Percentiles rank a stretch among this genome's conserved stretches.
Conservation (phyloP, 2,329 filamentous ascomycete genomes). For the Pseudogymnoascus sp. region DNA sequence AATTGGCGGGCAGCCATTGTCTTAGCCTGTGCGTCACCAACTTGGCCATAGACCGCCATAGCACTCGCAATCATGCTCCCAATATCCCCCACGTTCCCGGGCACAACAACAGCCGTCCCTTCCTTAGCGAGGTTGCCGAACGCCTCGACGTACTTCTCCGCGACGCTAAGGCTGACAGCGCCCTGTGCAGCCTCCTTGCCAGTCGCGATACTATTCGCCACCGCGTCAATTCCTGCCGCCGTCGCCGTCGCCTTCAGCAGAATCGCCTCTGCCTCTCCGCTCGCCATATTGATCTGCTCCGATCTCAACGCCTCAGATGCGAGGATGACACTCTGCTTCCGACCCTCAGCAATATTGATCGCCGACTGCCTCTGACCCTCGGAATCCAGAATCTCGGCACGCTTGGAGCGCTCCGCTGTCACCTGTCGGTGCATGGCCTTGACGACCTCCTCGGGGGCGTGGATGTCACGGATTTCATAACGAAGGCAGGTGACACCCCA, state of each 20-base stretch:
- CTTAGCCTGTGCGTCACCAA: slow-evolving; percentile 70
- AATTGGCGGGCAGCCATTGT: slow-evolving; percentile 48
- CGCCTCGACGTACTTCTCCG: slow-evolving; percentile 96
- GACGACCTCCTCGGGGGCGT: slow-evolving; percentile 86
- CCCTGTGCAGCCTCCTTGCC: slow-evolving; percentile 69
- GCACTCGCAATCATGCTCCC: slow-evolving; percentile 94
- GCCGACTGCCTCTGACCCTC: slow-evolving; percentile 95
- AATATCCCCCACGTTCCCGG: slow-evolving; percentile 94
- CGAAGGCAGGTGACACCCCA: slow-evolving; percentile 95
- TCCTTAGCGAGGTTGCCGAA: slow-evolving; percentile 90
- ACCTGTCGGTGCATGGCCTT: slow-evolving; percentile 98
- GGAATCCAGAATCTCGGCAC: slow-evolving; percentile 93
- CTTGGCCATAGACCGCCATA: slow-evolving; percentile 90
- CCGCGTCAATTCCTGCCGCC: slow-evolving; percentile 77
- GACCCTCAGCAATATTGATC: slow-evolving; percentile 97
- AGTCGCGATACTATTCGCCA: slow-evolving; percentile 64
- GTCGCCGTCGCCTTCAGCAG: slow-evolving; percentile 77
- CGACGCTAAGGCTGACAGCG: slow-evolving; percentile 78
- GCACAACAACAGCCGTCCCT: slow-evolving; percentile 89
- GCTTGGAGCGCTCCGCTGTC: slow-evolving; percentile 92
- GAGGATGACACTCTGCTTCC: slow-evolving; percentile 93
- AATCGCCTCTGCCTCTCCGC: slow-evolving; percentile 91
- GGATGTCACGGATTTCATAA: slow-evolving; percentile 97
- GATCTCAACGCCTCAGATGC: slow-evolving; percentile 84
- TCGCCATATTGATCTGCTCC: slow-evolving; percentile 87